Evolutionary conservation across 2,329 filamentous ascomycete genomes (phyloP).

Genomic region (Dothistroma pini): DNA sequence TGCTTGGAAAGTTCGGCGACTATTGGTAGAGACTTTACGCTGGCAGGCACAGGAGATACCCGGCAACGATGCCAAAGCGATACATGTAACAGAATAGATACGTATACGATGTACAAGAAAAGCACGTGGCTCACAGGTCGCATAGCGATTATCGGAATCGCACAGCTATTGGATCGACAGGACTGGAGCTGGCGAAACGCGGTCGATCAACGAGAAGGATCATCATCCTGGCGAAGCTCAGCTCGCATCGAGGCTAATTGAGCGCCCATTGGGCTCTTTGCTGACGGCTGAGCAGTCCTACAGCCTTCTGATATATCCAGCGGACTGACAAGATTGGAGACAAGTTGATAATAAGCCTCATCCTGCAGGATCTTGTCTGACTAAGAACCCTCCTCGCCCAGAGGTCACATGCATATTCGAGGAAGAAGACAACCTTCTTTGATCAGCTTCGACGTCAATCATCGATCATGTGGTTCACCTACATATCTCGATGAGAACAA

Average conservation of each 20-base stretch:
- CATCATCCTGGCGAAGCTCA: no score
- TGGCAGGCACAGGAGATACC: slow-evolving; percentile 4
- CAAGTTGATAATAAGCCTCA: background rate
- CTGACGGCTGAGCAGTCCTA: no score
- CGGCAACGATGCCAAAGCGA: slow-evolving; percentile 11
- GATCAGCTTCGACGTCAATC: background rate
- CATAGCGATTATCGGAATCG: background rate
- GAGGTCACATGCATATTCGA: no score
- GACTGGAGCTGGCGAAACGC: no score
- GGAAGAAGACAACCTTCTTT: background rate
- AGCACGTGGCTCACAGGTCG: background rate
- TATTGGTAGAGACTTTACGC: slow-evolving; percentile 18
- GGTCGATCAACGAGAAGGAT: no score
- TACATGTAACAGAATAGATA: slow-evolving; percentile 3
- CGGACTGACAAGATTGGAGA: background rate
- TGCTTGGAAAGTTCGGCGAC: slow-evolving; percentile 41
- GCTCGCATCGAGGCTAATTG: no score
- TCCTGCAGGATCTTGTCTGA: background rate
- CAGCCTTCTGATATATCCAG: no score
- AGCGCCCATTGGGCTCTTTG: no score
- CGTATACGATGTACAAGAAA: background rate
- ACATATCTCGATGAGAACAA: background rate
- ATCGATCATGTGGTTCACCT: slow-evolving; percentile 1
- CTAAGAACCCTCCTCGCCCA: background rate
- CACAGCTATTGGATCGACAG: background rate